These are phyloP conservation scores for Dryas octopetala DNA, from an alignment of 306 rosid genomes.

Conservation along the genomic window DNA sequence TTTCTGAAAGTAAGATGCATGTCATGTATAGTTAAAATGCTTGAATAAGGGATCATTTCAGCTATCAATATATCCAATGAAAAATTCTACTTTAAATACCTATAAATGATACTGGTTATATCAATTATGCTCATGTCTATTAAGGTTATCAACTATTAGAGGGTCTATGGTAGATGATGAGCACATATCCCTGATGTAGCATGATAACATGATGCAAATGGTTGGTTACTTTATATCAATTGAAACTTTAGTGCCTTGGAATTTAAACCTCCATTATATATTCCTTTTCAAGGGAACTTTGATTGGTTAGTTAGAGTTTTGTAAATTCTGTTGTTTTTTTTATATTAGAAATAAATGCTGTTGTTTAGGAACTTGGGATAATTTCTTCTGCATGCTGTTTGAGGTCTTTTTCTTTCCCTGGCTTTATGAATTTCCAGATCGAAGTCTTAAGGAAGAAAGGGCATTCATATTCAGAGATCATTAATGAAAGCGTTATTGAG, in stretches of 20 bases:
- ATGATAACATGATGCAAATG: neutral
- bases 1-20: no score
- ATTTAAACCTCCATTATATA: neutral
- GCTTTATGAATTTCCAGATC: constrained; percentile 50
- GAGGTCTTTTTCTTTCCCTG: neutral
- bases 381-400: neutral
- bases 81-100: neutral
- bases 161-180: neutral
- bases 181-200: no score
- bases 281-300: neutral
- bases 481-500: constrained; percentile 94
- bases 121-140: no score
- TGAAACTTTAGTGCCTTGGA: neutral
- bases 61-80: neutral
- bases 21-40: no score
- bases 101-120: no score
- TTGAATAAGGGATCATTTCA: no score
- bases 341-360: neutral
- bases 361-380: neutral
- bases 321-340: neutral
- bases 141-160: neutral
- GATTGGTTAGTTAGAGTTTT: neutral
- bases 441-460: constrained; percentile 96
- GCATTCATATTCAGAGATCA: constrained; percentile 93
- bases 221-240: neutral